Base-by-base conservation (phyloP, 805 yeast species). In the Middelhovenomyces tepae region DNA sequence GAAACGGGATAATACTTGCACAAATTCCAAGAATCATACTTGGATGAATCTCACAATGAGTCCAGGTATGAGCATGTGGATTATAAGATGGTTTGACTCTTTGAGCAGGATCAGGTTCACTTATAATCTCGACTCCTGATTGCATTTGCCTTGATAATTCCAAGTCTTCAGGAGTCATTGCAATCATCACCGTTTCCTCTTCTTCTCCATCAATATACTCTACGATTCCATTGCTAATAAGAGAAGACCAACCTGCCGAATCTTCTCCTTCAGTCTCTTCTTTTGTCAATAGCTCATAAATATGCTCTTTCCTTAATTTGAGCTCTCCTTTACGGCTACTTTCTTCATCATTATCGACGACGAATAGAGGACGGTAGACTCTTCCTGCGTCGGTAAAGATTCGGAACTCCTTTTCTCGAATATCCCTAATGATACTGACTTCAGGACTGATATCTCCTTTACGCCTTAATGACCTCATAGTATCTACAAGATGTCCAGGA, bases 1-100 rank as follows among this genome's bases (percentile, higher is more conserved):
- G 99, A 82, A 91, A 91, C 13, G 99, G 99, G 70, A 91, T 91
- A 56, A 91, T 86, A 18, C 95, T 84, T 4, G 99, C 99, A 28
- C 96, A 95, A 45, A 91, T 95, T 60, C 98, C 98, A 41, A 91
- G 69, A 59, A 91, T 89, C 98, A 91, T 91, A 19, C 94, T 81
- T 13, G 98, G 98, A 63, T 91, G 98, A 54, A 91, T 87, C 64
- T 91, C 98, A 73, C 98, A 91, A 60, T 91, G 98, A 0, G 98
- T 91, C 67, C 84, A 91, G 2, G 97, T 86, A 44, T 78, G 82
- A 1, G 75, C 68, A 48, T 76, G 75, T 16, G 75, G 71, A 32
- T 67, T 65, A 42, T 63, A 67, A 10, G 70, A 62, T 13, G 84
- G 76, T 57, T 79, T 87, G 53, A 91, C 83, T 63, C 98, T 76